These are phyloP conservation scores for Lophiotrema nucula DNA, from an alignment of 495 filamentous ascomycete genomes.

Conservation along the genomic window DNA sequence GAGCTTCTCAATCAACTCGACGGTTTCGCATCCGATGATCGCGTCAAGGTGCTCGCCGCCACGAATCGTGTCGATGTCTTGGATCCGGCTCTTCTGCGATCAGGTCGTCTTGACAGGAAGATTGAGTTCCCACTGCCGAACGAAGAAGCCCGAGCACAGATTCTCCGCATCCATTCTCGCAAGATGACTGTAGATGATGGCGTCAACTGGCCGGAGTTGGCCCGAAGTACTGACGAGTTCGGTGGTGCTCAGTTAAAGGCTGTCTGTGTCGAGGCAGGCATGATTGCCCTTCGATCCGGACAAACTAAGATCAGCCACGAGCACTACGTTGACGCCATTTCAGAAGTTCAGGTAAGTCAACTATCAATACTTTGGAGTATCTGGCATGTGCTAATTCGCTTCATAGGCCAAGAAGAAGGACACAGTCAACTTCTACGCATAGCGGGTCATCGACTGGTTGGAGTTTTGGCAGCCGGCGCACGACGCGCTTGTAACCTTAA, in stretches of 20 bases:
- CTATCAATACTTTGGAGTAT: neutral
- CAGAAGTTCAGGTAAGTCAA: slow-evolving; percentile 72
- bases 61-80: slow-evolving; percentile 98
- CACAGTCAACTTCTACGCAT: slow-evolving; percentile 52
- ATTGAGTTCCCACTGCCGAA: slow-evolving; percentile 99
- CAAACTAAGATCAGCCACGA: slow-evolving; percentile 94
- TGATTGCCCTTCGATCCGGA: slow-evolving; percentile 94
- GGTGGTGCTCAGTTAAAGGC: slow-evolving; percentile 97
- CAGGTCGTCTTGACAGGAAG: slow-evolving; percentile 93
- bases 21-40: slow-evolving; percentile 97
- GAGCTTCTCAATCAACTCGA: slow-evolving; percentile 98
- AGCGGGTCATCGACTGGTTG: slow-evolving; percentile 4
- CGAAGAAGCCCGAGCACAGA: slow-evolving; percentile 95
- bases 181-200: slow-evolving; percentile 96
- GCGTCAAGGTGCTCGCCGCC: slow-evolving; percentile 97
- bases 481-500: slow-evolving; percentile 24
- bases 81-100: slow-evolving; percentile 89
- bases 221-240: slow-evolving; percentile 98
- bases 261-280: slow-evolving; percentile 97
- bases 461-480: slow-evolving; percentile 6
- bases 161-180: slow-evolving; percentile 92
- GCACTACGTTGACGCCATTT: slow-evolving; percentile 98
- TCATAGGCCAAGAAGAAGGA: slow-evolving; percentile 86
- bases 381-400: no score
- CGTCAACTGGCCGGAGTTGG: slow-evolving; percentile 96